Base-by-base conservation (phyloP, 2,329 filamentous ascomycete species). In the Trichoderma afroharzianum region DNA sequence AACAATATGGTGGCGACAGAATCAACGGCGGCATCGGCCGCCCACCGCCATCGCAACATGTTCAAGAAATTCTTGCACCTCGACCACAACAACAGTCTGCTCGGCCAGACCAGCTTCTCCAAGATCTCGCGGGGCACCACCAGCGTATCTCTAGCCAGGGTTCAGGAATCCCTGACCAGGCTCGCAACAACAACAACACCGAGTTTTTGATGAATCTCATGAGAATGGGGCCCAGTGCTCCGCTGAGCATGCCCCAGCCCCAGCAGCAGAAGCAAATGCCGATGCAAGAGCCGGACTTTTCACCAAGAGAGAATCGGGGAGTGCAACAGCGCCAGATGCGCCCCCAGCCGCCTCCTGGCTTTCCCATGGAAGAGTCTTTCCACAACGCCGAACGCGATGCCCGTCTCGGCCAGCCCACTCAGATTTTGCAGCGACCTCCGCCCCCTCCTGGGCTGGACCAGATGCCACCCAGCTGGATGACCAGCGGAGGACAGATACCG, bases 161-260 rank as follows among this genome's bases (percentile, higher is more conserved):
- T 47, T 84, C 83, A 18, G 79, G 79, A 7, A 83, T 86, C 39
- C 79, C 81, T 43, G 86, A 88, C 66, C 83, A 83, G 72, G 81
- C 74, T 75, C 84, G 82, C 62, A 86, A 83, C 78, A 90, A 87
- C 78, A 88, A 86, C 76, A 93, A 95, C 76, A 89, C 92, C n/a
- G 92, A 97, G 74, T 95, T 96, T 79, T 83, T 97, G 63, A 93
- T 97, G 81, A 92, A 91, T 73, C 86, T 97, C 33, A 96, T 97
- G 93, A 85, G 86, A 72, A 82, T 82, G 47, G 78, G 78, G 1
- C 83, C 86, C 0, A 87, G 71, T 26, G 72, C 67, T 28, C 69
- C 70, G 14, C 63, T 68, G 4, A 62, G 85, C 62, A 78, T 88
- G 66, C 83, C 88, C 57, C 86, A 88, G 74, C 85, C 86, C 43